These are phyloP conservation scores for Backusella mclennaniae DNA, from an alignment of 192 early-diverging fungal species.

Conservation along the genomic window DNA sequence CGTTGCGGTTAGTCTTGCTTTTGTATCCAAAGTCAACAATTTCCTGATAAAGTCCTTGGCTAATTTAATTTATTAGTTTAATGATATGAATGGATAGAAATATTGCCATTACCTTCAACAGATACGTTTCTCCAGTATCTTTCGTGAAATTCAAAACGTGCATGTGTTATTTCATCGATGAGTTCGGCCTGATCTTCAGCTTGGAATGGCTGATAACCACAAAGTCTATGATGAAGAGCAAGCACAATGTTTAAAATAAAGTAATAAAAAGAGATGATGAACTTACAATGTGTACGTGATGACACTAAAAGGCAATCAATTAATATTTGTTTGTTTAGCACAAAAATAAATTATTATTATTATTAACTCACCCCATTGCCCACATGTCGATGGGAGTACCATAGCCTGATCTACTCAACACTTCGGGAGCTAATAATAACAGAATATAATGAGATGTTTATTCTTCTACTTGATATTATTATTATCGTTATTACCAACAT, in stretches of 20 bases:
- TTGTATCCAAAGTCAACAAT: slow-evolving; percentile 65
- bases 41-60: slow-evolving; percentile 79
- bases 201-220: slow-evolving; percentile 80
- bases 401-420: slow-evolving; percentile 79
- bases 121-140: slow-evolving; percentile 84
- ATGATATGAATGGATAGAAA: background rate
- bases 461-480: background rate
- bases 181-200: slow-evolving; percentile 58
- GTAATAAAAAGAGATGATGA: too few relatives aligned
- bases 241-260: background rate
- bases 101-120: slow-evolving; percentile 55
- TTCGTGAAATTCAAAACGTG: slow-evolving; percentile 69
- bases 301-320: slow-evolving; percentile 47
- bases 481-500: slow-evolving; percentile 38
- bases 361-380: slow-evolving; percentile 67
- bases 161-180: slow-evolving; percentile 58
- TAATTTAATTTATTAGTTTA: slow-evolving; percentile 15
- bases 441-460: background rate
- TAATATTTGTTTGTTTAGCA: background rate
- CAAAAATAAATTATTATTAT: background rate
- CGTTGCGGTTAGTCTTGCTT: slow-evolving; percentile 70
- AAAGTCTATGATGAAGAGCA: slow-evolving; percentile 46
- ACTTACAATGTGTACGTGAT: slow-evolving; percentile 84
- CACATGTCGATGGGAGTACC: slow-evolving; percentile 93
- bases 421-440: slow-evolving; percentile 63